Evolutionary conservation across 768 basidiomycete species (phyloP).

Genomic region (Russula griseocarnosa): DNA sequence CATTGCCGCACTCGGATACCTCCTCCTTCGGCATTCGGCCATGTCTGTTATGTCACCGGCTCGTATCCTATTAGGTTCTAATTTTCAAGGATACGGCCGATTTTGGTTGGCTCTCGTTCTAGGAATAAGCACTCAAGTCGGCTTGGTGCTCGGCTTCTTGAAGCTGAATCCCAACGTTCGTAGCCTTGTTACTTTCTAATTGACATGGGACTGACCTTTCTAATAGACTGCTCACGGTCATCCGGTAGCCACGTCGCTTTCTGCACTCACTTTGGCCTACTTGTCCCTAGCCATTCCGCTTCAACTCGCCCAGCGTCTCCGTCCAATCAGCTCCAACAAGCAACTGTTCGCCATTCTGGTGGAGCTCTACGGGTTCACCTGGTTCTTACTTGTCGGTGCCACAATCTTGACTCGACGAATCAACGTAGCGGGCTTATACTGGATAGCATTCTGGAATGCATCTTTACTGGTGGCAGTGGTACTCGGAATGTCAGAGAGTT

Average conservation of each 20-base stretch:
- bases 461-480: constrained; percentile 43
- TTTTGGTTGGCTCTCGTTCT: constrained; percentile 60
- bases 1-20: constrained; percentile 39
- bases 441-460: constrained; percentile 53
- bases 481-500: constrained; percentile 39
- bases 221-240: constrained; percentile 60
- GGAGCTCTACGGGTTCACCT: constrained; percentile 55
- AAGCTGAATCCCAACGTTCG: constrained; percentile 64
- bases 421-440: constrained; percentile 52
- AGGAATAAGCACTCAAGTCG: constrained; percentile 43
- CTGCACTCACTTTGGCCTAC: constrained; percentile 49
- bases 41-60: not conserved
- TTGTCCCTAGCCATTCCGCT: constrained; percentile 45
- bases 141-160: constrained; percentile 47
- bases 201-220: constrained; percentile 6
- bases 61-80: constrained; percentile 11
- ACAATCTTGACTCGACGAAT: constrained; percentile 44
- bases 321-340: constrained; percentile 37
- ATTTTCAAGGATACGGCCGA: constrained; percentile 44
- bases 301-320: constrained; percentile 34
- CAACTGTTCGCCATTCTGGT: constrained; percentile 51
- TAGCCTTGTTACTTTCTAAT: constrained; percentile 5
- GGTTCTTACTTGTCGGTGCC: constrained; percentile 51
- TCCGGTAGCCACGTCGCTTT: constrained; percentile 48
- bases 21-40: constrained; percentile 28